These are phyloP conservation scores for Penicillium freii DNA, from an alignment of 2,329 filamentous ascomycete species.

Conservation along the genomic window DNA sequence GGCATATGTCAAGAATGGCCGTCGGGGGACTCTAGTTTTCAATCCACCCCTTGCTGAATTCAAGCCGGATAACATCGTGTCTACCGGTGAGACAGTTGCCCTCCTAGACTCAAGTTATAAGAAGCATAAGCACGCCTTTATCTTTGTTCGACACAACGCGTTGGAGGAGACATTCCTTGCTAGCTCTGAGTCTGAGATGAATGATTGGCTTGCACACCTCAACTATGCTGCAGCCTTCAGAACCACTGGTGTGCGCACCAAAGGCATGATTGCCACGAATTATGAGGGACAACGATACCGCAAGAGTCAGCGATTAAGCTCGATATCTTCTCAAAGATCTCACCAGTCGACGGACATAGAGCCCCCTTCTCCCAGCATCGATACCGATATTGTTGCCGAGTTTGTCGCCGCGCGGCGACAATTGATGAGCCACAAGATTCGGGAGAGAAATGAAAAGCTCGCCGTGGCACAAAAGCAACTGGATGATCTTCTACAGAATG, in stretches of 20 bases:
- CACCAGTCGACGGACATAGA: conserved; percentile 67
- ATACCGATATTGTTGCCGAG: conserved; percentile 78
- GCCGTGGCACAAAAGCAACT: conserved; percentile 70
- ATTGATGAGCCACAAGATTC: conserved; percentile 79
- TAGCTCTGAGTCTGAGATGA: conserved; percentile 85
- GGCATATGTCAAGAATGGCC: conserved; percentile 71
- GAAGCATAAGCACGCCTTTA: conserved; percentile 90
- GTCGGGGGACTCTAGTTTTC: conserved; percentile 78
- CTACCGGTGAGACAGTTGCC: conserved; percentile 88
- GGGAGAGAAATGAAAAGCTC: conserved; percentile 77
- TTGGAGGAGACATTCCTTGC: conserved; percentile 88
- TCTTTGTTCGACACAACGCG: conserved; percentile 82
- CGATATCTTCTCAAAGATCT: conserved; percentile 53
- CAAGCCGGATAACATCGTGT: conserved; percentile 90
- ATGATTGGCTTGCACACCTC: conserved; percentile 93
- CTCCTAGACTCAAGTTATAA: conserved; percentile 83
- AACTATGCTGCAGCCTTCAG: conserved; percentile 96
- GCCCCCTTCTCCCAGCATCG: conserved; percentile 70
- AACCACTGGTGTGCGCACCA: conserved; percentile 85
- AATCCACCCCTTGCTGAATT: conserved; percentile 86
- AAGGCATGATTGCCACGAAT: conserved; percentile 77
- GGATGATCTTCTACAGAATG: conserved; percentile 80
- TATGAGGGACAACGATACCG: conserved; percentile 72
- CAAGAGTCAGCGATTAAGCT: conserved; percentile 64
- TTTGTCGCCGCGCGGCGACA: conserved; percentile 78